Conservation (phyloP, 495 filamentous ascomycete genomes). For the Xylaria castorea region DNA sequence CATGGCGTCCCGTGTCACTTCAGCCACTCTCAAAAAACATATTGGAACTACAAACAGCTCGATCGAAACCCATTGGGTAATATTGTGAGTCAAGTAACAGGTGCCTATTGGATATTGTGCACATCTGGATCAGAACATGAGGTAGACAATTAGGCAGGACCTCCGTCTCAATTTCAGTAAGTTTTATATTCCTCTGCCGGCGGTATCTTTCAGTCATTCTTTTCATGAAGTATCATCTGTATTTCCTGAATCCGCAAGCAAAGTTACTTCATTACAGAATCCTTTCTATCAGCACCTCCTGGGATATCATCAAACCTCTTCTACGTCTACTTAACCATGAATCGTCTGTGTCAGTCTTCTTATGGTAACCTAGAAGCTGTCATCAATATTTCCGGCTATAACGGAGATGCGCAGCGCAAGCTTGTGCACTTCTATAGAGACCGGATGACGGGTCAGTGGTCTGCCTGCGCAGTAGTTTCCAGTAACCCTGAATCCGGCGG, state of each 20-base stretch:
- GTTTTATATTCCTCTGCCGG: too few relatives aligned
- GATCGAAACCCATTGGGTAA: not conserved
- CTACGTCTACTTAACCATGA: conserved; percentile 24
- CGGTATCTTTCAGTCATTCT: too few relatives aligned
- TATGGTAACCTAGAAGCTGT: conserved; percentile 34
- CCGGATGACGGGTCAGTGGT: conserved; percentile 28
- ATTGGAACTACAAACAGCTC: not conserved
- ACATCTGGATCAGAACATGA: not conserved
- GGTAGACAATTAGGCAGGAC: not conserved
- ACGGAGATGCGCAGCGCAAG: conserved; percentile 13
- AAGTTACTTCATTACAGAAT: not conserved
- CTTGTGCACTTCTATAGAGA: conserved; percentile 32
- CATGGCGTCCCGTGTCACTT: not conserved
- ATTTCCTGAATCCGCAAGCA: not conserved
- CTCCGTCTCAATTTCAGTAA: not conserved
- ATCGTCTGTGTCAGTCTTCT: conserved; percentile 34
- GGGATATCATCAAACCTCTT: not conserved
- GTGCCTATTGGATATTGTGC: not conserved
- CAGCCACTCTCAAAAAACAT: not conserved
- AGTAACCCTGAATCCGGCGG: conserved; percentile 26
- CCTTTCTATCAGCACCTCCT: not conserved
- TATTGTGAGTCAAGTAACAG: not conserved
- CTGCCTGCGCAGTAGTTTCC: conserved; percentile 6
- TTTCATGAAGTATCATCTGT: not conserved
- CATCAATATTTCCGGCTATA: conserved; percentile 26